Base-by-base conservation (phyloP, 805 yeast species). In the Starmerella khaoyaiensis region DNA sequence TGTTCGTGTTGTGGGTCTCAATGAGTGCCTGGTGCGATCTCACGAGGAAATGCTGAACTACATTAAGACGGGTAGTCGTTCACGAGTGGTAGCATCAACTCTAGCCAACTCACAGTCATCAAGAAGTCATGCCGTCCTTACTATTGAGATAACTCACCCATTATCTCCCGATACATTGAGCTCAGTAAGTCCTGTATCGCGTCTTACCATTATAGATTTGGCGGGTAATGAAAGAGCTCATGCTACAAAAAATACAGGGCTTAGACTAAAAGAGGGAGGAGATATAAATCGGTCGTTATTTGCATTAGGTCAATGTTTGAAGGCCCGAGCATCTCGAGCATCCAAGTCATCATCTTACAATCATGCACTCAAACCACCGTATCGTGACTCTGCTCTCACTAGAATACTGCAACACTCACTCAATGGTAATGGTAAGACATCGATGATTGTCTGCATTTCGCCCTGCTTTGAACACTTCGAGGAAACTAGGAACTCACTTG, bases 211-310 rank as follows among this genome's bases (percentile, higher is more conserved):
- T 20, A 86, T 87, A 33, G 97, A 87, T 57, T 60, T 87, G 31
- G 97, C 97, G 0, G 97, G 97, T 4, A 79, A 93, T 58, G 97
- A 87, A 60, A 64, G 97, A 28, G 97, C 97, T 0, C 75, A 90
- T 0, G 79, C 90, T 0, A 84, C 97, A 0, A 73, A 71, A 47
- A 87, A 87, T 56, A 59, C 83, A 31, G 97, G 97, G 0, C 71
- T 67, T 21, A 61, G 94, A 33, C 64, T 87, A 11, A 71, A 72
- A 39, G 97, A 87, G 56, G 96, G 97, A 20, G 97, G 96, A 11
- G 82, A 82, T 55, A 87, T 87, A 53, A 87, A 87, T 61, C 73
- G 76, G 54, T 83, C 95, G 0, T 62, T 87, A 31, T 59, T 87
- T 33, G 94, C 97, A 0, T 64, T 87, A 31, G 97, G 96, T 0